A percentile compares a stretch with the other conserved stretches of the same genome.
These are phyloP conservation scores for Talaromyces sp. DNA, from an alignment of 2,329 filamentous ascomycete species.

Conservation along the genomic window DNA sequence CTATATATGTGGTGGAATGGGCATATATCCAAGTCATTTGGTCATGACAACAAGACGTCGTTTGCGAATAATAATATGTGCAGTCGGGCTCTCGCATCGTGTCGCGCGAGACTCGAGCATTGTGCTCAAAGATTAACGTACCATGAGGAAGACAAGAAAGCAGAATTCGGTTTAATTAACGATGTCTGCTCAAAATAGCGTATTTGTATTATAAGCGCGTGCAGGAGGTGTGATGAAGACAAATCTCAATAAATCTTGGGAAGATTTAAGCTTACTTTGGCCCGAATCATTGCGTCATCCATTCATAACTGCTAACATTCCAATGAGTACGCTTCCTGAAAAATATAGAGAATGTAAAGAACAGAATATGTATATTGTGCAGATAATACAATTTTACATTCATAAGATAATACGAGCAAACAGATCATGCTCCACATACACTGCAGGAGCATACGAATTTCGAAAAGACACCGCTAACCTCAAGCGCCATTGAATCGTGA, in stretches of 20 bases:
- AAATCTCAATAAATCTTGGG: not conserved
- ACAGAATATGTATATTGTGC: conserved; percentile 4
- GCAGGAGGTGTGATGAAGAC: not conserved
- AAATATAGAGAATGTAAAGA: not conserved
- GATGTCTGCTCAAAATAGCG: not conserved
- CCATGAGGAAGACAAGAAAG: not conserved
- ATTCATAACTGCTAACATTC: not conserved
- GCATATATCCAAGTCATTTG: not conserved
- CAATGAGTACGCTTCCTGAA: not conserved
- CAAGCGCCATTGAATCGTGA: conserved; percentile 5
- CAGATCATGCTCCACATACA: not conserved
- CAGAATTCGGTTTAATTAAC: too few species aligned
- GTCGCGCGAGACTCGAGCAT: conserved; percentile 1
- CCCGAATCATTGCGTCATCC: conserved; percentile 5
- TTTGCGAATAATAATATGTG: not conserved
- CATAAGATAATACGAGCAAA: not conserved
- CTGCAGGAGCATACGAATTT: not conserved
- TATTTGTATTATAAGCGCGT: not conserved
- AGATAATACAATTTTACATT: conserved; percentile 7
- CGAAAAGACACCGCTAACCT: not conserved
- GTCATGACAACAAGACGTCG: not conserved
- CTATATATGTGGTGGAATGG: not conserved
- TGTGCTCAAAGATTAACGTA: not conserved
- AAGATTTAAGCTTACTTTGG: not conserved
- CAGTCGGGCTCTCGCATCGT: not conserved